Evolutionary conservation across 2,329 filamentous ascomycete genomes (phyloP).

Genomic region (Ceratocystiopsis sp.): DNA sequence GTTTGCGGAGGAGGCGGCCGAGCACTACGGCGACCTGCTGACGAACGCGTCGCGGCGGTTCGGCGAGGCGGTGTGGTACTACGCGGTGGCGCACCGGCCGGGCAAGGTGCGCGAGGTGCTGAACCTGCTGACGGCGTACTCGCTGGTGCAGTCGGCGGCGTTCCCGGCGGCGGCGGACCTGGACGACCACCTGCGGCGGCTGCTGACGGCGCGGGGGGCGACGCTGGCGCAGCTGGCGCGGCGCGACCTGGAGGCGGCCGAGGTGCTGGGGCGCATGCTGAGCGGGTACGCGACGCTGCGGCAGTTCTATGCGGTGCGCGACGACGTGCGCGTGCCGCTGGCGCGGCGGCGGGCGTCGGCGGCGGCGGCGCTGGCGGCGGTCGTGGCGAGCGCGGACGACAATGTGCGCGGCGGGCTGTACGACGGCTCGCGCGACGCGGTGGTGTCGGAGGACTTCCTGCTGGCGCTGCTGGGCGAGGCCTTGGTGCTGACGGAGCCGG

Average conservation of each 20-base stretch:
- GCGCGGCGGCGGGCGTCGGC: slow-evolving; percentile 54
- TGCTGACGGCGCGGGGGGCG: slow-evolving; percentile 55
- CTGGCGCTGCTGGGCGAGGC: slow-evolving; percentile 72
- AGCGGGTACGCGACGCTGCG: slow-evolving; percentile 86
- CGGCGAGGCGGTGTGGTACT: slow-evolving; percentile 79
- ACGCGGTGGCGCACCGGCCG: slow-evolving; percentile 64
- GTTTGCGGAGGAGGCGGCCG: slow-evolving; percentile 65
- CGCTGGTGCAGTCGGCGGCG: slow-evolving; percentile 65
- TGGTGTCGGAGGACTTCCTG: slow-evolving; percentile 77
- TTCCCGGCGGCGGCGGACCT: slow-evolving; percentile 58
- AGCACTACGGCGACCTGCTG: slow-evolving; percentile 73
- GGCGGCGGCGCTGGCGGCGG: slow-evolving; percentile 58
- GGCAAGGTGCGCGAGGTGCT: slow-evolving; percentile 72
- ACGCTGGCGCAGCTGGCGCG: slow-evolving; percentile 56
- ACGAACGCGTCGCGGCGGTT: slow-evolving; percentile 58
- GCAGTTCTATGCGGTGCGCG: slow-evolving; percentile 78
- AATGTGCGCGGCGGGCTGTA: slow-evolving; percentile 84
- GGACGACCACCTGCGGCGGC: slow-evolving; percentile 50
- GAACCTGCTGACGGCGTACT: slow-evolving; percentile 74
- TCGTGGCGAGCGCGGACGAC: slow-evolving; percentile 73
- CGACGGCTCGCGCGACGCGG: slow-evolving; percentile 61
- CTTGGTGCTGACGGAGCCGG: slow-evolving; percentile 50
- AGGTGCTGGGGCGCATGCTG: slow-evolving; percentile 68
- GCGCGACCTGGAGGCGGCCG: slow-evolving; percentile 64
- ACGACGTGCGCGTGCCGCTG: slow-evolving; percentile 32